Conservation (phyloP, 257 asterid species). For the Nicotiana tomentosiformis region DNA sequence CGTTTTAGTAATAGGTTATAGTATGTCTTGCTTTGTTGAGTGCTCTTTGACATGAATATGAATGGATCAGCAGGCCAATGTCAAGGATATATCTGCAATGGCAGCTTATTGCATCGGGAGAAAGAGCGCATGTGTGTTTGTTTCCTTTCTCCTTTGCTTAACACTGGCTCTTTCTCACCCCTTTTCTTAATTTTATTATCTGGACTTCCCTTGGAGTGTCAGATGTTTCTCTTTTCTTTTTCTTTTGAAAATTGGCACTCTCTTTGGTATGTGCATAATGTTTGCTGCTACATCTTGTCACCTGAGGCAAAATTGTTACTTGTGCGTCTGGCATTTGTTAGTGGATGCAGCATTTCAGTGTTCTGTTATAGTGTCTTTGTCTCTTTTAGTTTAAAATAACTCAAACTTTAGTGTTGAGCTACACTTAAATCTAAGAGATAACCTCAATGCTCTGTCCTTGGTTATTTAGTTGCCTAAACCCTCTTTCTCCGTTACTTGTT, state of each 20-base stretch:
- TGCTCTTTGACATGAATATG: constrained; percentile 77
- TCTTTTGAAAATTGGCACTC: neutral
- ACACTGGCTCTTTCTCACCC: constrained; percentile 92
- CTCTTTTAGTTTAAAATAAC: neutral
- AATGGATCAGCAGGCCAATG: constrained; percentile 99
- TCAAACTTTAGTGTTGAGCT: neutral
- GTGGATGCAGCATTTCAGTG: neutral
- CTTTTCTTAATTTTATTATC: constrained; percentile 46
- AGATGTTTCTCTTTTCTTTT: constrained; percentile 3
- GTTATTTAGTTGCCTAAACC: neutral
- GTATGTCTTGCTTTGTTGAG: constrained; percentile 51
- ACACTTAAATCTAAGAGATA: neutral
- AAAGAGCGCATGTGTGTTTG: constrained; percentile 99
- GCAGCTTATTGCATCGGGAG: constrained; percentile 99
- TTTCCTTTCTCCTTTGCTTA: constrained; percentile 95
- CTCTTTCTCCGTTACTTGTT: neutral
- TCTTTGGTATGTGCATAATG: constrained; percentile 2
- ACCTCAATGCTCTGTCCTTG: neutral
- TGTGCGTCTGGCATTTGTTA: neutral
- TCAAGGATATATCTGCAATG: constrained; percentile 96
- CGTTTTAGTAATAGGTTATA: constrained; percentile 35
- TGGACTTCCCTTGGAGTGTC: constrained; percentile 25
- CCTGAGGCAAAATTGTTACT: neutral
- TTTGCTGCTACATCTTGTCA: neutral
- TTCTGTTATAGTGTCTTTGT: neutral